These are phyloP conservation scores for Nevesoporus exiguus DNA, from an alignment of 768 basidiomycete species.

Conservation along the genomic window DNA sequence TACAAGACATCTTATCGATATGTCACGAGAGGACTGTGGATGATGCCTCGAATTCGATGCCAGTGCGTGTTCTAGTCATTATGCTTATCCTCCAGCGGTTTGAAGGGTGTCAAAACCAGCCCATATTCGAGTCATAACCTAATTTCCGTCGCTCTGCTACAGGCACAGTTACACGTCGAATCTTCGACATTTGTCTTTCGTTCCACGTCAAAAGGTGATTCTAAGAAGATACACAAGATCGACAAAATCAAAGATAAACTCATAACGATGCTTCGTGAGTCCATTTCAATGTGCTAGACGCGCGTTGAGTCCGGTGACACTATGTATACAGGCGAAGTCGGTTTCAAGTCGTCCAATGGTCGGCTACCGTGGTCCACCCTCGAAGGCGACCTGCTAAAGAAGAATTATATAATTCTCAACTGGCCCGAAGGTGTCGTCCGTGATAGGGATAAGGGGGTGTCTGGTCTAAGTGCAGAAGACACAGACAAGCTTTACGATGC, in stretches of 20 bases:
- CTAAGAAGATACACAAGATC: background rate
- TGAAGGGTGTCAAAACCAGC: no score
- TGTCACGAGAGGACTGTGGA: background rate
- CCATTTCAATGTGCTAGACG: no score
- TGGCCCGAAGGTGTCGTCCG: constrained; percentile 7
- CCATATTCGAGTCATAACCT: background rate
- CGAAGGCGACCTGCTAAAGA: background rate
- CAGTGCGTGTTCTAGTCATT: background rate
- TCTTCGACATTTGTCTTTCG: background rate
- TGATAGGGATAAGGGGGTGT: constrained; percentile 5
- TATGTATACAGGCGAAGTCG: background rate
- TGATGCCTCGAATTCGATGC: background rate
- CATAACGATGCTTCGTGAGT: constrained; percentile 10
- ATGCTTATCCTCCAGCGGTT: background rate
- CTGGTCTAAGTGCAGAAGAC: background rate
- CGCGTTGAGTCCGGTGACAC: no score
- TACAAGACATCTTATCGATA: background rate
- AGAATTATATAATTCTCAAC: constrained; percentile 3
- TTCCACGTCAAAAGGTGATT: background rate
- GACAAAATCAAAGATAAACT: constrained; percentile 3
- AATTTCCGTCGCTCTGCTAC: background rate
- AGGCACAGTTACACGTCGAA: background rate
- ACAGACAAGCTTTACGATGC: constrained; percentile 6
- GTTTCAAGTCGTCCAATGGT: background rate
- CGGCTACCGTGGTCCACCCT: constrained; percentile 15